A percentile compares a stretch with the other conserved stretches of the same genome.
phyloP scores from a whole-genome alignment of 805 yeast species.

The Huiozyma naganishii region DNA sequence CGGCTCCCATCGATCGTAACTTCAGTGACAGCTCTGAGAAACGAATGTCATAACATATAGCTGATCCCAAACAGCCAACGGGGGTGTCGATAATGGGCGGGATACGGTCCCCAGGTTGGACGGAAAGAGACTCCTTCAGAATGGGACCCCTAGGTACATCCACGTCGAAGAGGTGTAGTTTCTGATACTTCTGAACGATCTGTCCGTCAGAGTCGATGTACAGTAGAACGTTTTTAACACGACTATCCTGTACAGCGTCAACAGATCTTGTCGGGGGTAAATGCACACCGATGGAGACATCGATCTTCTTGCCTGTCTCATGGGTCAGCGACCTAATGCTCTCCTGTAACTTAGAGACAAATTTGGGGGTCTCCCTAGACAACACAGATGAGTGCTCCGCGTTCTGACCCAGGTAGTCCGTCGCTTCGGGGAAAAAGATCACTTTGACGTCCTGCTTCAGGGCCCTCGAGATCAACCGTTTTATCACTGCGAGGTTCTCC shows the following conservation, averaged over 20 bases:
- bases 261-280: conserved; percentile 45
- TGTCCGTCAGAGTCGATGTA: conserved; percentile 62
- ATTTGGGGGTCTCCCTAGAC: conserved; percentile 38
- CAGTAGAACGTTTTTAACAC: conserved; percentile 62
- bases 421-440: conserved; percentile 85
- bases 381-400: conserved; percentile 53
- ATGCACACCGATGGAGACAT: conserved; percentile 81
- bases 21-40: conserved; percentile 72
- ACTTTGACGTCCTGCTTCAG: conserved; percentile 49
- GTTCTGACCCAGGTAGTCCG: conserved; percentile 72
- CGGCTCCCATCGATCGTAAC: conserved; percentile 59
- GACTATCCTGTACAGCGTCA: conserved; percentile 13
- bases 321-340: conserved; percentile 34
- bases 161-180: conserved; percentile 83
- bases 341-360: conserved; percentile 35
- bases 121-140: conserved; percentile 64
- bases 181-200: conserved; percentile 62
- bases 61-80: conserved; percentile 55
- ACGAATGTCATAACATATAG: conserved; percentile 78
- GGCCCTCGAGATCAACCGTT: conserved; percentile 53
- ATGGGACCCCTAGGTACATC: conserved; percentile 72
- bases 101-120: conserved; percentile 61
- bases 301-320: conserved; percentile 33
- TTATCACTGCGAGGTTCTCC: conserved; percentile 50
- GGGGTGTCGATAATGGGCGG: conserved; percentile 48